These are phyloP conservation scores for Staphylotrichum tortipilum DNA, from an alignment of 495 filamentous ascomycete genomes.

Conservation along the genomic window DNA sequence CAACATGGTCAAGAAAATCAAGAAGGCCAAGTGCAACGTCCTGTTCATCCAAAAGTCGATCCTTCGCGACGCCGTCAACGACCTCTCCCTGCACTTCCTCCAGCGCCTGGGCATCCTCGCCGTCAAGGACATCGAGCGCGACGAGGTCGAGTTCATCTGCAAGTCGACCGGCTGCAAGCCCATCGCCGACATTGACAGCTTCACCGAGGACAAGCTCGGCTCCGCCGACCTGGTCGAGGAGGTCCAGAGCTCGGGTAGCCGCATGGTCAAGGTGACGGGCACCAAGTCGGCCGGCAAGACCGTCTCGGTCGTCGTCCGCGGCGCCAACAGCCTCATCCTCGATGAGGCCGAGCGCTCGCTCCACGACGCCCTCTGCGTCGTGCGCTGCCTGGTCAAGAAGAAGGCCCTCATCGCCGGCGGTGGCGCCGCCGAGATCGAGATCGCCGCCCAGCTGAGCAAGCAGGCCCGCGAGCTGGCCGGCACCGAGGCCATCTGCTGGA, in stretches of 20 bases:
- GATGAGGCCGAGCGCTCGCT: conserved; percentile 94
- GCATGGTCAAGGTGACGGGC: conserved; percentile 90
- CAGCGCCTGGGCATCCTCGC: conserved; percentile 91
- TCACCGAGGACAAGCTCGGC: conserved; percentile 97
- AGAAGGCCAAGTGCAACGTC: conserved; percentile 99
- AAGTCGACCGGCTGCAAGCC: conserved; percentile 97
- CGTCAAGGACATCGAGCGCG: conserved; percentile 95
- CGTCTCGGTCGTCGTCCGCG: conserved; percentile 85
- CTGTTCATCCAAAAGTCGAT: conserved; percentile 98
- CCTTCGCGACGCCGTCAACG: conserved; percentile 93
- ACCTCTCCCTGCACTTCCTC: conserved; percentile 92
- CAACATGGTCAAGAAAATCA: conserved; percentile 99
- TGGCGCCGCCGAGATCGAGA: conserved; percentile 91
- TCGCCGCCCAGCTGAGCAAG: conserved; percentile 70
- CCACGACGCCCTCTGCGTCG: conserved; percentile 95
- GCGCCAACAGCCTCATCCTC: conserved; percentile 88
- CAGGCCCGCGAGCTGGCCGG: conserved; percentile 75
- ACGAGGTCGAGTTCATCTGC: conserved; percentile 98
- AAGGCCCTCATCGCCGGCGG: conserved; percentile 94
- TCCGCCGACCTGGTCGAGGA: conserved; percentile 94
- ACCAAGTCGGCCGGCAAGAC: conserved; percentile 76
- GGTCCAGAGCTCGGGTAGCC: conserved; percentile 72
- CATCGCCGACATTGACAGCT: conserved; percentile 96
- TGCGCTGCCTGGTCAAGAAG: conserved; percentile 97
- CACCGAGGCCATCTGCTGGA: conserved; percentile 96